These are phyloP conservation scores for Psophocarpus tetragonolobus DNA, from an alignment of 306 rosid genomes.

Conservation along the genomic window DNA sequence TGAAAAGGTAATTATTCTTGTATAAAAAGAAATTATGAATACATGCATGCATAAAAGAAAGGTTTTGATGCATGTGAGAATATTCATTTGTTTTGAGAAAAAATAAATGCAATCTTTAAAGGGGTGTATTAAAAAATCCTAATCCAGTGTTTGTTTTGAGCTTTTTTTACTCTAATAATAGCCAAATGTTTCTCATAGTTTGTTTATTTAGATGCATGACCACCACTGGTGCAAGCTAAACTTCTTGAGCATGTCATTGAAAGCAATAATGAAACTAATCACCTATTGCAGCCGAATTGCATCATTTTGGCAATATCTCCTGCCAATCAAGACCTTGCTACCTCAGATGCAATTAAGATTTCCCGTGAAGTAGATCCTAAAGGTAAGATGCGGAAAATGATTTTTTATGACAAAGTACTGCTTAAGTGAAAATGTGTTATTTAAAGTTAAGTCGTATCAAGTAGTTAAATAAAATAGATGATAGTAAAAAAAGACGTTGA, in stretches of 20 bases:
- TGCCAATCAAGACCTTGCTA: conserved; percentile 99
- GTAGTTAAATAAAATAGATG: conserved; percentile 10
- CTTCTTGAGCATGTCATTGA: conserved; percentile 9
- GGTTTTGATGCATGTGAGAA: neutral
- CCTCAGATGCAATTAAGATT: conserved; percentile 97
- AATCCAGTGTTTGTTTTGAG: neutral
- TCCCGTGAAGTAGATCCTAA: conserved; percentile 98
- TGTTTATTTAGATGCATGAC: neutral
- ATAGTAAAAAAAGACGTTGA: conserved; percentile 1
- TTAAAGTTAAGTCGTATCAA: neutral
- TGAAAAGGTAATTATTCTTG: conserved; percentile 68
- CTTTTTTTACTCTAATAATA: neutral
- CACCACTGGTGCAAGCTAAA: conserved; percentile 13
- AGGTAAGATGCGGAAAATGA: conserved; percentile 40
- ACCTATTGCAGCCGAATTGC: conserved; percentile 78
- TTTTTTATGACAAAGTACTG: neutral
- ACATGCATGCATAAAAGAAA: neutral
- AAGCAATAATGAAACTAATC: conserved; percentile 4
- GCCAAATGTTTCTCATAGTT: neutral
- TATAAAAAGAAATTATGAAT: conserved; percentile 5
- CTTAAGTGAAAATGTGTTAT: neutral
- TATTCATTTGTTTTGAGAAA: conserved; percentile 2
- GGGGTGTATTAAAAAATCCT: conserved; percentile 19
- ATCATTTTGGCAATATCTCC: conserved; percentile 98
- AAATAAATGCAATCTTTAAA: neutral